Evolutionary conservation across 2,329 filamentous ascomycete genomes (phyloP).

Genomic region (Colletotrichum magnum): DNA sequence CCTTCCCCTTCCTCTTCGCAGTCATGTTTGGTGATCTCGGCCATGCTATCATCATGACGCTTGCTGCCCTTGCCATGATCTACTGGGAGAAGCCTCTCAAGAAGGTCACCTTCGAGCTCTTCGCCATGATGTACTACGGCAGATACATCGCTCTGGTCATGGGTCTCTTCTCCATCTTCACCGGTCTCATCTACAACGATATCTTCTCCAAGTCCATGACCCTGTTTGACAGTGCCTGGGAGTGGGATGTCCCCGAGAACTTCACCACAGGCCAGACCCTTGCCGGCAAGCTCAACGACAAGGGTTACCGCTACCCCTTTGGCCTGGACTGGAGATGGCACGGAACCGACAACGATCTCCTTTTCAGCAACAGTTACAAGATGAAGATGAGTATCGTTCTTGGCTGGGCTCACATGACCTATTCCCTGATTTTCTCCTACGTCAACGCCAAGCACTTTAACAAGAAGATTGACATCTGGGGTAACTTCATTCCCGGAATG

Average conservation of each 20-base stretch:
- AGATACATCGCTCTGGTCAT: constrained; percentile 99
- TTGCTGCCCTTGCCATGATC: constrained; percentile 91
- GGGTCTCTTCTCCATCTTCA: constrained; percentile 97
- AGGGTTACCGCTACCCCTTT: constrained; percentile 91
- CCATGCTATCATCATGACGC: constrained; percentile 90
- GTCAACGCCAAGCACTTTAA: constrained; percentile 97
- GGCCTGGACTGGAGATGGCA: constrained; percentile 98
- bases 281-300: constrained; percentile 74
- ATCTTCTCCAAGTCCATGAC: constrained; percentile 95
- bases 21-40: constrained; percentile 99
- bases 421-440: constrained; percentile 92
- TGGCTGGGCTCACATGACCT: constrained; percentile 99
- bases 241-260: constrained; percentile 77
- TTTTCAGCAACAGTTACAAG: constrained; percentile 99
- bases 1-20: constrained; percentile 99
- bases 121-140: constrained; percentile 98
- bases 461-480: constrained; percentile 94
- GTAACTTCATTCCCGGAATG: constrained; percentile 98
- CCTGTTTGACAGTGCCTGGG: constrained; percentile 90
- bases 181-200: constrained; percentile 97
- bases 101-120: constrained; percentile 93
- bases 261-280: constrained; percentile 78
- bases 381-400: constrained; percentile 99
- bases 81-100: constrained; percentile 94
- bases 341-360: constrained; percentile 91